These are phyloP conservation scores for Calonectria ilicicola DNA, from an alignment of 2,329 filamentous ascomycete genomes.

Conservation along the genomic window DNA sequence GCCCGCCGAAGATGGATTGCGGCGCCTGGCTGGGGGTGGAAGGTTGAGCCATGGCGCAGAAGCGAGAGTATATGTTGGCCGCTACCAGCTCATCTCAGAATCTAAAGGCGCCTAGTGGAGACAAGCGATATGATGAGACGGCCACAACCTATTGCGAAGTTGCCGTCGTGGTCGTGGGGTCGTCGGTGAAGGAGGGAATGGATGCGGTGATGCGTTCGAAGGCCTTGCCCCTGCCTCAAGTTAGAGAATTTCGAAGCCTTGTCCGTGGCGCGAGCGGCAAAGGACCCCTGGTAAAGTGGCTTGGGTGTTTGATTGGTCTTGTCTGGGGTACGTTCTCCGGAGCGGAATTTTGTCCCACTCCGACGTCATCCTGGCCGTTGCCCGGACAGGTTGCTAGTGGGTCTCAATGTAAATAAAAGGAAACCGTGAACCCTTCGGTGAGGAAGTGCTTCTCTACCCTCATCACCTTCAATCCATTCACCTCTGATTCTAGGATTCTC, in stretches of 20 bases:
- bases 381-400: slow-evolving; percentile 50
- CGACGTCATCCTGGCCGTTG: slow-evolving; percentile 45
- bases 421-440: slow-evolving; percentile 36
- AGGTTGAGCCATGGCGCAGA: slow-evolving; percentile 56
- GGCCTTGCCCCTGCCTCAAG: slow-evolving; percentile 31
- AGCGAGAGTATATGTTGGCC: slow-evolving; percentile 26
- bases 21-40: slow-evolving; percentile 57
- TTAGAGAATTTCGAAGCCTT: slow-evolving; percentile 36
- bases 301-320: slow-evolving; percentile 32
- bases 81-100: slow-evolving; percentile 38
- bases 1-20: slow-evolving; percentile 62
- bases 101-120: slow-evolving; percentile 5
- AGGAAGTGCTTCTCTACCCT: slow-evolving; percentile 35
- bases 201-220: slow-evolving; percentile 35
- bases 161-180: slow-evolving; percentile 21
- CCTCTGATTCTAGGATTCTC: slow-evolving; percentile 21
- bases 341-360: slow-evolving; percentile 34
- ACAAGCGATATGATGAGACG: background rate
- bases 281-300: slow-evolving; percentile 26
- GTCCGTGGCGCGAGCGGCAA: slow-evolving; percentile 24
- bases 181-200: slow-evolving; percentile 34
- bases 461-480: slow-evolving; percentile 17
- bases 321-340: slow-evolving; percentile 26
- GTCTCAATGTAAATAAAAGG: slow-evolving; percentile 61
- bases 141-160: background rate